Percentiles rank a stretch among this genome's conserved stretches.
phyloP scores from a whole-genome alignment of 2,329 filamentous ascomycete genomes.

The Aspergillus sp. region DNA sequence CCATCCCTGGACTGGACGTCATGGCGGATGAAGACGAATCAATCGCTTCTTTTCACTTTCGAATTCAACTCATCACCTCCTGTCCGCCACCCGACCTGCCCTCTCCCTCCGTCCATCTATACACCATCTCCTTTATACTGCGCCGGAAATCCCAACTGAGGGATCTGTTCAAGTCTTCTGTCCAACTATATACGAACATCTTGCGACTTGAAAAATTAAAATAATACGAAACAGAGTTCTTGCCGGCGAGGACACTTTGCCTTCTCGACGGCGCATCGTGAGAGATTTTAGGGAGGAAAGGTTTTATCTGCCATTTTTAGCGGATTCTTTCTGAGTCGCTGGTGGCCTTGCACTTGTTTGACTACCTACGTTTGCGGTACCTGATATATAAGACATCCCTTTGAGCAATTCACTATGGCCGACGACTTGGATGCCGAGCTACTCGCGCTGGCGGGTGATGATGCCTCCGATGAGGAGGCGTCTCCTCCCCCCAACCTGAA shows the following conservation, averaged over 20 bases:
- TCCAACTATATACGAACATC: slow-evolving; percentile 13
- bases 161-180: slow-evolving; percentile 1
- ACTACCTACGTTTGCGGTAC: neutral
- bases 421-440: slow-evolving; percentile 86
- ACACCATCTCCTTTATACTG: neutral
- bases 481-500: slow-evolving; percentile 56
- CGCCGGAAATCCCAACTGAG: neutral
- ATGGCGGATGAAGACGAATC: slow-evolving; percentile 20
- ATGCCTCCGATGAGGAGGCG: slow-evolving; percentile 54
- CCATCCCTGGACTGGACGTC: slow-evolving; percentile 28
- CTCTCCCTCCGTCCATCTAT: neutral
- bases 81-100: slow-evolving; percentile 13
- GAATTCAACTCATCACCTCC: slow-evolving; percentile 8
- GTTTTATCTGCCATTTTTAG: neutral
- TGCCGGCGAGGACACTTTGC: slow-evolving; percentile 10
- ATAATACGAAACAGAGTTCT: neutral
- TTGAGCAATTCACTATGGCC: slow-evolving; percentile 62
- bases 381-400: slow-evolving; percentile 11
- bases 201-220: slow-evolving; percentile 1
- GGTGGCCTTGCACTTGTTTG: neutral
- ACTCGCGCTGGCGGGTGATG: slow-evolving; percentile 79
- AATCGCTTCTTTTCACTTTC: slow-evolving; percentile 16
- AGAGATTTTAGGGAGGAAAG: neutral
- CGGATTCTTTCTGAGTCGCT: neutral
- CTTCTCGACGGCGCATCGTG: slow-evolving; percentile 17